Evolutionary conservation across 768 basidiomycete species (phyloP), one percentile per base, ranked within the genome.

Genomic region (Tylopilus plumbeoviolaceoides): DNA sequence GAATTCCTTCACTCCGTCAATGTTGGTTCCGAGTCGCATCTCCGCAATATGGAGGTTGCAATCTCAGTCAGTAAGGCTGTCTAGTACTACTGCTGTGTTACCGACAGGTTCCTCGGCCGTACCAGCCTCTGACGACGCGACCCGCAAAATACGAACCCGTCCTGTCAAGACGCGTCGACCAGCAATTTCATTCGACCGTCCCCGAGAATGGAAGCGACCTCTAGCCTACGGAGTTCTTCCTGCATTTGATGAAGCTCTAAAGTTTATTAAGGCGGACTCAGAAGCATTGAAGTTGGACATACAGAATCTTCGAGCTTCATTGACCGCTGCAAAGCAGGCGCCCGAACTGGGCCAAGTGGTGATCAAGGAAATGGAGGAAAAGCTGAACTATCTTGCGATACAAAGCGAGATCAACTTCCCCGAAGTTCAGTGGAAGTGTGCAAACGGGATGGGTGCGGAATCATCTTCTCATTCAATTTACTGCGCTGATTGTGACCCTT

Each of bases 341-440:
- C 56, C 70, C 30, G 59, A 66, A 25, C 57, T 54, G 21, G 59
- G 76, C 54, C 70, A 71, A 42, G 66, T 59, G 20, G 71, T 71
- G 42, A 59, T 84, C 58, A 74, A 77, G 55, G 53, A 64, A 31
- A 60, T 82, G 65, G 63, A 79, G 54, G 72, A 76, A 61, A 80
- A 77, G 65, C 62, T 84, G 42, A 62, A 74, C 18, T 78, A 87
- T 51, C 63, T 95, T 42, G 83, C 91, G 57, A 77, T 95, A 10
- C 89, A 92, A 71, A 85, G 87, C 52, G 78, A 86, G 66, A 73
- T 90, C 28, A 95, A 98, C 68, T 71, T 92, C n/a, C 95, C 94
- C 0, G 77, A 84, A 48, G 81, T 86, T 31, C 72, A 93, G 63
- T 90, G 90, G 87, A 80, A 75, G 57, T 87, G 89, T 56, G 74